Evolutionary conservation across 2,329 filamentous ascomycete species (phyloP).

Genomic region (Monosporascus sp.): DNA sequence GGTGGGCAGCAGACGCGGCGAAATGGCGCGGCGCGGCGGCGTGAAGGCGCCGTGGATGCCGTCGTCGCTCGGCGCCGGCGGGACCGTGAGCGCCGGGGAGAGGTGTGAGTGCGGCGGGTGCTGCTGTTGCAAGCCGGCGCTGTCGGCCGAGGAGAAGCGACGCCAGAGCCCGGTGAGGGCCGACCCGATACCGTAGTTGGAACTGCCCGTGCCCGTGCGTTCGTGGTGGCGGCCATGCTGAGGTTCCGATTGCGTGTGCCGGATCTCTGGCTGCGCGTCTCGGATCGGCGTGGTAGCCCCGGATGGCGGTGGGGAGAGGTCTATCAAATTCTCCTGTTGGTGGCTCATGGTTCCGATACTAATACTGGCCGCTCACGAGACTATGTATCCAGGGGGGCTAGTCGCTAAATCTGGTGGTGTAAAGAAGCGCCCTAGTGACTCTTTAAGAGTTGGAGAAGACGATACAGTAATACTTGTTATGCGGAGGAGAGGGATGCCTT

Average conservation of each 20-base stretch:
- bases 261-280: not conserved
- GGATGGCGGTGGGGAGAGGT: slow-evolving; percentile 23
- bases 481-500: too few species aligned
- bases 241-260: not conserved
- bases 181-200: slow-evolving; percentile 20
- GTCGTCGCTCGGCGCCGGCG: slow-evolving; percentile 27
- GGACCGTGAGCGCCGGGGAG: slow-evolving; percentile 20
- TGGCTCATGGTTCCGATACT: slow-evolving; percentile 3
- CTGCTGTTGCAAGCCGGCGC: slow-evolving; percentile 16
- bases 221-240: slow-evolving; percentile 5
- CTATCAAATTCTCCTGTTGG: slow-evolving; percentile 22
- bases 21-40: slow-evolving; percentile 57
- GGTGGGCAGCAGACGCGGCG: slow-evolving; percentile 82
- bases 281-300: slow-evolving; percentile 17
- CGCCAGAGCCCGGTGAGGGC: slow-evolving; percentile 55
- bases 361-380: too few species aligned
- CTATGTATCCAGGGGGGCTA: too few species aligned
- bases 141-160: slow-evolving; percentile 53
- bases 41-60: slow-evolving; percentile 56
- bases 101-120: slow-evolving; percentile 16
- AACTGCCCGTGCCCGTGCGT: slow-evolving; percentile 5
- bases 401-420: too few species aligned
- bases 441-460: too few species aligned
- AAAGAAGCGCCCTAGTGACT: too few species aligned
- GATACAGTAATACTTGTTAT: too few species aligned